Evolutionary conservation across 345 rosid species (phyloP).

Genomic region (Camelina laxa): DNA sequence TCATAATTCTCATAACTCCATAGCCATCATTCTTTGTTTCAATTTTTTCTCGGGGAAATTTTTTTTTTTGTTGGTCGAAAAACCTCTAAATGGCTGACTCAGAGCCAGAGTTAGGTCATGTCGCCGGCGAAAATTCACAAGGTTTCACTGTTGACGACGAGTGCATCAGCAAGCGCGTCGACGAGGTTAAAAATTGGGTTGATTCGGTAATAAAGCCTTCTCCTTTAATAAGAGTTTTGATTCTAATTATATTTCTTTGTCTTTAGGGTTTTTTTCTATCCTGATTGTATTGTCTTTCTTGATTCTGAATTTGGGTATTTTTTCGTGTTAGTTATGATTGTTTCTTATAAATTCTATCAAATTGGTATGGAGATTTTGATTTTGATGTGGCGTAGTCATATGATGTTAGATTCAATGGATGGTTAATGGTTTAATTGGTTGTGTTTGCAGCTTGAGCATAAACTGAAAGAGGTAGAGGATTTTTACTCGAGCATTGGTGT

Average conservation of each 20-base stretch:
- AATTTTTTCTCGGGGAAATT: too few relatives aligned
- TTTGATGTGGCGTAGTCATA: not conserved
- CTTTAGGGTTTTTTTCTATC: not conserved
- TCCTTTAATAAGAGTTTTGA: not conserved
- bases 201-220: constrained; percentile 54
- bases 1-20: too few relatives aligned
- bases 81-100: constrained; percentile 35
- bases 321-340: not conserved
- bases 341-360: too few relatives aligned
- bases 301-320: not conserved
- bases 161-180: constrained; percentile 52
- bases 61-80: too few relatives aligned
- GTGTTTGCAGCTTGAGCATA: constrained; percentile 66
- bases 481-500: constrained; percentile 52
- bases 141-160: constrained; percentile 44
- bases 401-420: constrained; percentile 10
- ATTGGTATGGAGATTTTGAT: not conserved
- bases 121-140: constrained; percentile 37
- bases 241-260: not conserved
- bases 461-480: constrained; percentile 68
- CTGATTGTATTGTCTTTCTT: not conserved
- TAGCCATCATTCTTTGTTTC: too few relatives aligned
- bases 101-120: constrained; percentile 29
- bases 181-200: constrained; percentile 61
- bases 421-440: constrained; percentile 1